A percentile compares a stretch with the other conserved stretches of the same genome.
Evolutionary conservation across 1,139 yeast species (phyloP).

Genomic region (Candida buenavistaensis): DNA sequence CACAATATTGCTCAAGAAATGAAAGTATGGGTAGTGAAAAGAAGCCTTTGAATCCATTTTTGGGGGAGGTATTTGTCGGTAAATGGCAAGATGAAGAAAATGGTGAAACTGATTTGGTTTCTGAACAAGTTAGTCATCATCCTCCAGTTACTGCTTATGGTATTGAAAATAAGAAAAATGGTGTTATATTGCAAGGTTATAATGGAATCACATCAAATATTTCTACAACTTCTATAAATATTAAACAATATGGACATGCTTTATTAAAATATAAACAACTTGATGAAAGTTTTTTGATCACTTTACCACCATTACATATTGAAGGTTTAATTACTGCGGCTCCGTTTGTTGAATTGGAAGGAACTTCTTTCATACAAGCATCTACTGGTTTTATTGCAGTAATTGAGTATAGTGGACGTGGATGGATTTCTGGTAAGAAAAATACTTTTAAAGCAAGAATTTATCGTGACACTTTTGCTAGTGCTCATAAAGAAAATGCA

Average conservation of each 20-base stretch:
- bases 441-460: slow-evolving; percentile 87
- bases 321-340: slow-evolving; percentile 90
- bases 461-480: slow-evolving; percentile 51
- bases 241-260: slow-evolving; percentile 92
- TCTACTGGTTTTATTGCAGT: slow-evolving; percentile 74
- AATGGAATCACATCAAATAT: slow-evolving; percentile 86
- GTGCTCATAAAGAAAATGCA: slow-evolving; percentile 58
- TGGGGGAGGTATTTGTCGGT: slow-evolving; percentile 91
- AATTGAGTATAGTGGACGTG: slow-evolving; percentile 86
- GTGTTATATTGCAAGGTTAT: slow-evolving; percentile 78
- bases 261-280: slow-evolving; percentile 59
- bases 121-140: slow-evolving; percentile 95
- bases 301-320: slow-evolving; percentile 94
- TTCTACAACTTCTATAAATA: slow-evolving; percentile 71
- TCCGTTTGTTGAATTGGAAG: slow-evolving; percentile 89
- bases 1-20: slow-evolving; percentile 91
- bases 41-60: slow-evolving; percentile 92
- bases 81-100: slow-evolving; percentile 61
- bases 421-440: slow-evolving; percentile 95
- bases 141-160: slow-evolving; percentile 94
- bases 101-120: slow-evolving; percentile 73
- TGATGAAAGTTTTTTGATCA: slow-evolving; percentile 71
- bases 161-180: slow-evolving; percentile 67
- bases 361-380: slow-evolving; percentile 76
- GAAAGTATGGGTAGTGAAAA: slow-evolving; percentile 91